A percentile compares a stretch with the other conserved stretches of the same genome.
These are phyloP conservation scores for Novakomyces olei DNA, from an alignment of 805 yeast genomes.

Conservation along the genomic window DNA sequence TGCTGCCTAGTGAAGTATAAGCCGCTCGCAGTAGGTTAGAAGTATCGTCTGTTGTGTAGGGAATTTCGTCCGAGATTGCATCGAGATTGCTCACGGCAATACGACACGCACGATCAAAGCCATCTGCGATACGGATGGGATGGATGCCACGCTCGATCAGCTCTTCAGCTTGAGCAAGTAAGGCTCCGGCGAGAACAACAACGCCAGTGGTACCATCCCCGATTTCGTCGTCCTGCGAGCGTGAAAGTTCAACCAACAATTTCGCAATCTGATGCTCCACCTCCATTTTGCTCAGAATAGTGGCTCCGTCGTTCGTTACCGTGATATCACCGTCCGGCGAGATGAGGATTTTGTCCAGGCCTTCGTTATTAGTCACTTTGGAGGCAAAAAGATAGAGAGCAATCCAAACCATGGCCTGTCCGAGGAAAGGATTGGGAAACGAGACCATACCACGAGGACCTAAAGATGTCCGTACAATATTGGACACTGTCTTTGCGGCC, in stretches of 20 bases:
- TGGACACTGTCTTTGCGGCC: slow-evolving; percentile 87
- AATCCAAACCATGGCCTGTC: too few species aligned
- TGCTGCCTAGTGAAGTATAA: slow-evolving; percentile 81
- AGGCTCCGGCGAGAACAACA: slow-evolving; percentile 84
- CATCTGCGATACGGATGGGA: slow-evolving; percentile 90
- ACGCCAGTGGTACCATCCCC: slow-evolving; percentile 99
- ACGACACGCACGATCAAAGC: slow-evolving; percentile 91
- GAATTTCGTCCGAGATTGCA: slow-evolving; percentile 43
- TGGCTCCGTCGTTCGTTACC: slow-evolving; percentile 96
- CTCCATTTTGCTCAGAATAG: slow-evolving; percentile 88
- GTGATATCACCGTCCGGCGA: slow-evolving; percentile 96
- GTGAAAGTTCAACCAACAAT: slow-evolving; percentile 70
- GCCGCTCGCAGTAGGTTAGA: slow-evolving; percentile 64
- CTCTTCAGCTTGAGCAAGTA: slow-evolving; percentile 82
- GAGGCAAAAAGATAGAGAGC: slow-evolving; percentile 1
- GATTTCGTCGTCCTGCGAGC: slow-evolving; percentile 91
- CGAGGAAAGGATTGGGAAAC: slow-evolving; percentile 1
- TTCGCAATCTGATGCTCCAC: slow-evolving; percentile 91
- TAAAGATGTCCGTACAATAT: slow-evolving; percentile 71
- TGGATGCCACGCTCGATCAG: slow-evolving; percentile 77
- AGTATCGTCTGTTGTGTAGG: slow-evolving; percentile 25
- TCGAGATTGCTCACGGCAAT: slow-evolving; percentile 67
- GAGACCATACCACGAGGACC: slow-evolving; percentile 95
- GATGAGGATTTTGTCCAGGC: slow-evolving; percentile 87
- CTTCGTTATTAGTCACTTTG: too few species aligned